These are phyloP conservation scores for Termitomyces sp. DNA, from an alignment of 768 basidiomycete genomes.

Conservation along the genomic window DNA sequence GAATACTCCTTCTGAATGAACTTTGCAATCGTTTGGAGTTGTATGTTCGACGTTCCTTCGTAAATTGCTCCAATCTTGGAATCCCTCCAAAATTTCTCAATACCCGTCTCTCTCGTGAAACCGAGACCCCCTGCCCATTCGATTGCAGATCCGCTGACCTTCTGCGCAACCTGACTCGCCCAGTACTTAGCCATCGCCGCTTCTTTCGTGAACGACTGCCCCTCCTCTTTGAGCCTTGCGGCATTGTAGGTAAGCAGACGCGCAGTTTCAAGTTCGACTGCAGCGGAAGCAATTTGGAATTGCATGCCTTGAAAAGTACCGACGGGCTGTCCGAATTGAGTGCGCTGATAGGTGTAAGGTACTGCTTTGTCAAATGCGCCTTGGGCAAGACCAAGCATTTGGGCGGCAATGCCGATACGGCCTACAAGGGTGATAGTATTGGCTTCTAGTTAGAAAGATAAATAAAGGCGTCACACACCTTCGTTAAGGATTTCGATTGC, in stretches of 20 bases:
- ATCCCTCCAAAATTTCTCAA: slow-evolving; percentile 96
- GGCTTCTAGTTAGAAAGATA: background rate
- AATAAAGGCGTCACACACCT: slow-evolving; percentile 32
- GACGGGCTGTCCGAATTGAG: slow-evolving; percentile 91
- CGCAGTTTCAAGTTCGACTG: slow-evolving; percentile 85
- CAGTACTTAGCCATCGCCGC: slow-evolving; percentile 99
- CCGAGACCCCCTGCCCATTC: slow-evolving; percentile 96
- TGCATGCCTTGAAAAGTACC: slow-evolving; percentile 96
- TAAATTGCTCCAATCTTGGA: slow-evolving; percentile 95
- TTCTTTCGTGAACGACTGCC: slow-evolving; percentile 79
- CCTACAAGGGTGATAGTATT: background rate
- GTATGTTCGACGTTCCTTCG: slow-evolving; percentile 97
- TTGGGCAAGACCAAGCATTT: slow-evolving; percentile 97
- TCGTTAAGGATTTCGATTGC: slow-evolving; percentile 98
- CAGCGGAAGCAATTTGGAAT: slow-evolving; percentile 89
- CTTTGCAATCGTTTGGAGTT: slow-evolving; percentile 93
- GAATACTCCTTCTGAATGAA: slow-evolving; percentile 84
- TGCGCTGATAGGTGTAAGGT: slow-evolving; percentile 91
- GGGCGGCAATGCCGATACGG: slow-evolving; percentile 95
- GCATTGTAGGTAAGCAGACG: slow-evolving; percentile 95
- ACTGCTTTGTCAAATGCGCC: slow-evolving; percentile 95
- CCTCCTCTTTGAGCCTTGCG: slow-evolving; percentile 91
- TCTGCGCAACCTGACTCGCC: slow-evolving; percentile 84
- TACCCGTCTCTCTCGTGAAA: slow-evolving; percentile 89
- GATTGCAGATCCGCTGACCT: slow-evolving; percentile 83